Evolutionary conservation across 1,284 basidiomycete genomes (phyloP).

Genomic region (Sporisorium sorghi): DNA sequence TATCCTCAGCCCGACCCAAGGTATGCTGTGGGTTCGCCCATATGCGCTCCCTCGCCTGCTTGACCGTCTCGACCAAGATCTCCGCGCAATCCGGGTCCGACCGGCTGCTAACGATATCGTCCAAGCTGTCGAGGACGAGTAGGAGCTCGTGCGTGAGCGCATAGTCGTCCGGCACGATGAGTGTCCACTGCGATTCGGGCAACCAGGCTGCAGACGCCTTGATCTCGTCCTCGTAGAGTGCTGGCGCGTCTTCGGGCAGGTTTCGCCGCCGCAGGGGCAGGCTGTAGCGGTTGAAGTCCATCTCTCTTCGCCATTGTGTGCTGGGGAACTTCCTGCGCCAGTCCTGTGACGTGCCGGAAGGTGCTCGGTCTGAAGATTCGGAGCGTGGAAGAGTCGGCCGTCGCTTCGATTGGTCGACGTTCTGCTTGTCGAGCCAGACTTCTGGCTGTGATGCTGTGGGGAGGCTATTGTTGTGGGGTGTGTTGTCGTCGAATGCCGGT

Average conservation of each 20-base stretch:
- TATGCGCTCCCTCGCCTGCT: constrained; percentile 27
- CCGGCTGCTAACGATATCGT: constrained; percentile 23
- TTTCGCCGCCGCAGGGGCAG: constrained; percentile 20
- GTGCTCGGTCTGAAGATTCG: background rate
- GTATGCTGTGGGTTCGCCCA: constrained; percentile 21
- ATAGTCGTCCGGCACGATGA: constrained; percentile 29
- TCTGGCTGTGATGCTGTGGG: background rate
- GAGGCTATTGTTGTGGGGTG: background rate
- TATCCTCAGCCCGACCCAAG: constrained; percentile 2
- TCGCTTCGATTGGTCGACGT: background rate
- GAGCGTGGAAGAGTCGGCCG: background rate
- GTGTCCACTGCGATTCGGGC: constrained; percentile 22
- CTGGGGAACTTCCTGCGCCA: constrained; percentile 32
- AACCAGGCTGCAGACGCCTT: constrained; percentile 30
- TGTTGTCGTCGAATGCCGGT: background rate
- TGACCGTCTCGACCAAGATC: constrained; percentile 21
- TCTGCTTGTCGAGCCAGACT: background rate
- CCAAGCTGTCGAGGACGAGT: constrained; percentile 40
- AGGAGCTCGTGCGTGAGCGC: constrained; percentile 28
- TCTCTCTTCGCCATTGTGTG: constrained; percentile 36
- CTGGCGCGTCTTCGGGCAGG: constrained; percentile 34
- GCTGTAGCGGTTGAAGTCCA: constrained; percentile 41
- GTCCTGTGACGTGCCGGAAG: constrained; percentile 8
- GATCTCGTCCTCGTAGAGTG: constrained; percentile 42
- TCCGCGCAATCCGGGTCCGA: constrained; percentile 23